Base-by-base conservation (phyloP, 139 green algal species). In the Diplosphaera chodatii region DNA sequence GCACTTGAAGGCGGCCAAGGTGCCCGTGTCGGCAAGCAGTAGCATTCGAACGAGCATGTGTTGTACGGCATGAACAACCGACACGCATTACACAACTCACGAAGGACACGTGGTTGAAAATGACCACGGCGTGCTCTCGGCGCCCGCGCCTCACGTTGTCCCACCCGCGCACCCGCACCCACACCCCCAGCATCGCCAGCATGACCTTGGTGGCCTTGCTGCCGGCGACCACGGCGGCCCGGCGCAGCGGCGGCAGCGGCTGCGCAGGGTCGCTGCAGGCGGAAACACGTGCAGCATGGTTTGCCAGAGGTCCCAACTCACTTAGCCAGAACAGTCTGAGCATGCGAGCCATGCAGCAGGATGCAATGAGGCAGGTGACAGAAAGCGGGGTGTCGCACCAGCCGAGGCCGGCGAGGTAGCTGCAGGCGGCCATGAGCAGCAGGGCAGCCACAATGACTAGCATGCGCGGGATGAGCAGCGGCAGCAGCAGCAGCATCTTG, bases 51-150 rank as follows among this genome's bases (percentile, higher is more conserved):
- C n/a, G n/a, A n/a, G n/a, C n/a, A n/a, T n/a, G n/a, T n/a, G n/a
- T n/a, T n/a, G n/a, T n/a, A n/a, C n/a, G n/a, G n/a, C n/a, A n/a
- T n/a, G n/a, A n/a, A n/a, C n/a, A n/a, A n/a, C n/a, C n/a, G n/a
- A n/a, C n/a, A n/a, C n/a, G n/a, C n/a, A n/a, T n/a, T n/a, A n/a
- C n/a, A n/a, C n/a, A n/a, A 59, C 48, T 59, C 48, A 59, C 48
- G 48, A 59, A 59, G 25, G 69, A 78, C 5, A 79, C 74, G 41
- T 88, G 82, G 69, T 88, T 88, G 79, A 85, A 85, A 10, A 85
- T 29, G 34, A 66, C 71, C 6, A 87, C 69, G 4, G 29, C 28
- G 13, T 63, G 32, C 32, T 69, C 21, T 8, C 33, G 65, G 4
- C 40, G 16, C 4, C 64, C 73, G 28, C n/a, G 8, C 33, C 40